These are phyloP conservation scores for Sporothrix humicola DNA, from an alignment of 2,329 filamentous ascomycete species.

Conservation along the genomic window DNA sequence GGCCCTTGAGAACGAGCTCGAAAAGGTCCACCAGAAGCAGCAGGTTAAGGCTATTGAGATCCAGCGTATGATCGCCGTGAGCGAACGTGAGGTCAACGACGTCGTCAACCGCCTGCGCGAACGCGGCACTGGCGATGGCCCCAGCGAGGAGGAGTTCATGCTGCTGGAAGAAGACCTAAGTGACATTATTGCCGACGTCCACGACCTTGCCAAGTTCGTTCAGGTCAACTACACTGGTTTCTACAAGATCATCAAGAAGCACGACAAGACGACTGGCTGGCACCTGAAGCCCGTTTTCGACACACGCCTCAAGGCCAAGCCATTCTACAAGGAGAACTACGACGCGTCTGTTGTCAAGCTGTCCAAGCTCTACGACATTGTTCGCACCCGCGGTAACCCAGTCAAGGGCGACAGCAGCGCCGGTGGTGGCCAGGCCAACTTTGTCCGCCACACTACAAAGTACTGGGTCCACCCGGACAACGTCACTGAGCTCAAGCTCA, in stretches of 20 bases:
- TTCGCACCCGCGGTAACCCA: slow-evolving; percentile 90
- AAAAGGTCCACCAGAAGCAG: slow-evolving; percentile 98
- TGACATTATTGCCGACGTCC: slow-evolving; percentile 97
- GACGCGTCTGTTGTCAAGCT: slow-evolving; percentile 94
- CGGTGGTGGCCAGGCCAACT: slow-evolving; percentile 91
- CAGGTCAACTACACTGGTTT: slow-evolving; percentile 99
- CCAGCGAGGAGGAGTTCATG: slow-evolving; percentile 91
- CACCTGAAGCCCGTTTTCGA: slow-evolving; percentile 96
- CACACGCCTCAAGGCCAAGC: slow-evolving; percentile 89
- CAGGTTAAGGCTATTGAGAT: slow-evolving; percentile 98
- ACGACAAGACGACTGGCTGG: slow-evolving; percentile 96
- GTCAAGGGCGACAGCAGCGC: slow-evolving; percentile 90
- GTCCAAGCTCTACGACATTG: slow-evolving; percentile 92
- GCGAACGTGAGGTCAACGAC: slow-evolving; percentile 86
- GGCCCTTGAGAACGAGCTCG: slow-evolving; percentile 86
- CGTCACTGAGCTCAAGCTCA: slow-evolving; percentile 96
- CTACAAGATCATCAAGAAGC: slow-evolving; percentile 99
- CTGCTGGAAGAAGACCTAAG: slow-evolving; percentile 92
- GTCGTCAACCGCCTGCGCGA: slow-evolving; percentile 78
- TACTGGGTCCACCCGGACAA: slow-evolving; percentile 99
- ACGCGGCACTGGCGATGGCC: slow-evolving; percentile 62
- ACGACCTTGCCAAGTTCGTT: slow-evolving; percentile 97
- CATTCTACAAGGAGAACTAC: slow-evolving; percentile 99
- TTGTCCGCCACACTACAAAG: slow-evolving; percentile 96
- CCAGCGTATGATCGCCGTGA: slow-evolving; percentile 82